Conservation (phyloP, 257 asterid species). For the Nicotiana obtusifolia region DNA sequence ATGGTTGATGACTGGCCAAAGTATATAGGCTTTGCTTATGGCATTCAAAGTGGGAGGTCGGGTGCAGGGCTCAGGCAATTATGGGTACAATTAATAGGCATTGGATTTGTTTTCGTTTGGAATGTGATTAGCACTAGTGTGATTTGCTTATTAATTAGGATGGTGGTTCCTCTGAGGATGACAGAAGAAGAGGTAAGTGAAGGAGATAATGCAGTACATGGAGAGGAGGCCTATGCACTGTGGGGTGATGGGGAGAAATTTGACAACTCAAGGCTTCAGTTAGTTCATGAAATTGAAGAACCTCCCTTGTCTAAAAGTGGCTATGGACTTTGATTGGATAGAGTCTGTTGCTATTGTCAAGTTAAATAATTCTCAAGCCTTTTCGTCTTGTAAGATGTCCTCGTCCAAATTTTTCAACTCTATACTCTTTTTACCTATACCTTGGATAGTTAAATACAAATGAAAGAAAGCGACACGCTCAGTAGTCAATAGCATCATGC, state of each 20-base stretch:
- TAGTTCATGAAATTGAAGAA: slow-evolving; percentile 34
- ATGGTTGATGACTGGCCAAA: slow-evolving; percentile 20
- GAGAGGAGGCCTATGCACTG: slow-evolving; percentile 74
- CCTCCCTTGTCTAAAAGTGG: slow-evolving; percentile 14
- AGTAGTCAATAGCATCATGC: too few species aligned
- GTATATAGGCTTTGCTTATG: slow-evolving; percentile 56
- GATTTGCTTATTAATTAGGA: slow-evolving; percentile 52
- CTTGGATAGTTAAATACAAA: too few species aligned
- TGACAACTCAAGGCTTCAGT: slow-evolving; percentile 37
- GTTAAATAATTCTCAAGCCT: slow-evolving; percentile 2
- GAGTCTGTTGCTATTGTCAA: not conserved
- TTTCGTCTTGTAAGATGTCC: not conserved
- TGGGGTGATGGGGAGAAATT: slow-evolving; percentile 77
- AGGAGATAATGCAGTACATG: slow-evolving; percentile 77
- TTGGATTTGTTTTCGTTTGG: slow-evolving; percentile 29
- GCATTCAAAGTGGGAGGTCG: slow-evolving; percentile 27
- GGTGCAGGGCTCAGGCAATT: slow-evolving; percentile 54
- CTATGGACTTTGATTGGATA: not conserved
- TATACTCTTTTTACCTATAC: too few species aligned
- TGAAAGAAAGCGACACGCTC: too few species aligned
- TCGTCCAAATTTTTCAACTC: not conserved
- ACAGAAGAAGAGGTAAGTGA: slow-evolving; percentile 39
- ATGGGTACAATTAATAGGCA: slow-evolving; percentile 51
- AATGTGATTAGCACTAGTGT: slow-evolving; percentile 48
- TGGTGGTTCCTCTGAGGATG: slow-evolving; percentile 46